Evolutionary conservation across 306 rosid genomes (phyloP), one percentile per base, ranked within the genome.

Genomic region (Fagus sylvatica): DNA sequence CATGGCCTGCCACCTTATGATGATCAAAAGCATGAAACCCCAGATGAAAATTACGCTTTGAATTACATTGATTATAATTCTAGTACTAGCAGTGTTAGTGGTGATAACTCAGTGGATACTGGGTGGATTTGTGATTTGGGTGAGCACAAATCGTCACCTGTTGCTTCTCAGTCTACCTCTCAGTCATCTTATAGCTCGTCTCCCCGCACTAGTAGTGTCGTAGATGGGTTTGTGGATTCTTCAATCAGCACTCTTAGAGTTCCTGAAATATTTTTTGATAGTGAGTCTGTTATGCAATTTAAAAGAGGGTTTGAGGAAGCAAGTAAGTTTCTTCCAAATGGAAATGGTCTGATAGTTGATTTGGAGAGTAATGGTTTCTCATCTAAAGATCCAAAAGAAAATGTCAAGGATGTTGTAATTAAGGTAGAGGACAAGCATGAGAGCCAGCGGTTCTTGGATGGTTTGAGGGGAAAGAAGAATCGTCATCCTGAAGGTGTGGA

Each of bases 221-320:
- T 55, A 49, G 84, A 79, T 66, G 78, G 84, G 49, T 6, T 68
- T 69, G 74, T 53, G 43, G 82, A 84, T 73, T 84, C 84, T 51
- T 79, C 82, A 13, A 43, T 74, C 49, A 83, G 83, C 79, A 74
- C 80, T 73, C 69, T 73, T 7, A 80, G 64, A 61, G 82, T 76
- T 42, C 76, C 81, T 57, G 76, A 76, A 7, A 60, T 60, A 59
- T 73, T 73, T 41, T 73, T 9, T 34, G 82, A 80, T 66, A 76
- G 17, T 42, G 84, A 76, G 12, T 77, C 82, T 0, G 79, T 70
- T 12, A 37, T 80, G 85, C 82, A 69, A 74, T 84, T 84, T 40
- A 62, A 77, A 53, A 73, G 79, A 73, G 85, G 85, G 34, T 80
- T 72, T 10, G 82, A 80, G 75, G 87, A 84, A 69, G 87, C 77